phyloP scores from a whole-genome alignment of 768 basidiomycete genomes.

The Tylopilus plumbeoviolaceoides region DNA sequence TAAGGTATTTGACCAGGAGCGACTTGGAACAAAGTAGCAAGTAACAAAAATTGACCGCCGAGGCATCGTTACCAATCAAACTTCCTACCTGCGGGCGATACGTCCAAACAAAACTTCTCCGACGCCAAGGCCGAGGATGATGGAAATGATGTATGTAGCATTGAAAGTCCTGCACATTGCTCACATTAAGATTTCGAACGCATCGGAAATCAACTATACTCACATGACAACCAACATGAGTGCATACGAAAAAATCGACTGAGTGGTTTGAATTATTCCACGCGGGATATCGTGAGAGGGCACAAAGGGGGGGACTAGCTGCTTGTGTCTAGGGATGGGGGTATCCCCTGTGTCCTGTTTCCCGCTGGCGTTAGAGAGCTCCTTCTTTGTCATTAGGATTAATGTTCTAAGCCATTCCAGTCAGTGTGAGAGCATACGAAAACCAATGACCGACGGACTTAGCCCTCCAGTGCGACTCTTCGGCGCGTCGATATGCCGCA shows the following conservation, averaged over 20 bases:
- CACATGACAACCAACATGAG: slow-evolving; percentile 86
- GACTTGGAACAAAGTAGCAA: neutral
- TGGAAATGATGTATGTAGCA: slow-evolving; percentile 68
- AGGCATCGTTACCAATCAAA: neutral
- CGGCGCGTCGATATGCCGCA: slow-evolving; percentile 47
- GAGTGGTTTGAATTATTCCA: slow-evolving; percentile 59
- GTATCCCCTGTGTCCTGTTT: neutral
- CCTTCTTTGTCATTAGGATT: neutral
- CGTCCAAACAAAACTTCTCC: slow-evolving; percentile 49
- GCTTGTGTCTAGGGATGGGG: slow-evolving; percentile 9
- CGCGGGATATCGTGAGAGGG: slow-evolving; percentile 65
- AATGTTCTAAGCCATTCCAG: slow-evolving; percentile 7
- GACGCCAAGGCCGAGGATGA: slow-evolving; percentile 64
- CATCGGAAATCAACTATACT: slow-evolving; percentile 20
- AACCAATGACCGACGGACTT: slow-evolving; percentile 39
- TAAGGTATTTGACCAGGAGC: neutral
- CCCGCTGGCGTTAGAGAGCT: neutral
- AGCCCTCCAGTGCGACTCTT: slow-evolving; percentile 55
- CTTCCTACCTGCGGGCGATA: slow-evolving; percentile 27
- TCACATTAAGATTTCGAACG: slow-evolving; percentile 4
- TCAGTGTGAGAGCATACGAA: slow-evolving; percentile 1
- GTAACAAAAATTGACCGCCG: neutral
- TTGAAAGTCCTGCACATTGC: slow-evolving; percentile 71
- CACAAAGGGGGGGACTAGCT: slow-evolving; percentile 57
- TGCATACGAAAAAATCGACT: slow-evolving; percentile 58